A percentile compares a stretch with the other conserved stretches of the same genome.
Evolutionary conservation across 805 yeast species (phyloP).

Genomic region (Blastobotrys robertii): DNA sequence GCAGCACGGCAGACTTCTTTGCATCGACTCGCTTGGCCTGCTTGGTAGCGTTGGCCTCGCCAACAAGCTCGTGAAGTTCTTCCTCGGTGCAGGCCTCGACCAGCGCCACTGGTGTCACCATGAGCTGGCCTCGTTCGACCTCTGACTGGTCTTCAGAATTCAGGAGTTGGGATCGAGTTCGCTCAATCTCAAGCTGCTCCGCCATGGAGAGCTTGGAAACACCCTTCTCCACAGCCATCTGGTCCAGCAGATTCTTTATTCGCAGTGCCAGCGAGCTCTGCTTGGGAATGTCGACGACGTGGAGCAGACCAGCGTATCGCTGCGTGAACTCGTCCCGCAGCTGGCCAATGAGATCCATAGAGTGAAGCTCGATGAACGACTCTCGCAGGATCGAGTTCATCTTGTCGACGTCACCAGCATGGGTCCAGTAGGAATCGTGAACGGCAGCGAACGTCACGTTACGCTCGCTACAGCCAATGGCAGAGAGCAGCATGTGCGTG

Average conservation of each 20-base stretch:
- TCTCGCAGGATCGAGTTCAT: slow-evolving; percentile 68
- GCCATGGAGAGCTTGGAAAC: slow-evolving; percentile 51
- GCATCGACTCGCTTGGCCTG: slow-evolving; percentile 10
- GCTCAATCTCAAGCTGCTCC: slow-evolving; percentile 69
- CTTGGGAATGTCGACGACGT: slow-evolving; percentile 45
- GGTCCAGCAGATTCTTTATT: slow-evolving; percentile 40
- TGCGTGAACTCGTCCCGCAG: slow-evolving; percentile 70
- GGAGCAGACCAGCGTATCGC: slow-evolving; percentile 65
- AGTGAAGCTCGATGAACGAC: slow-evolving; percentile 70
- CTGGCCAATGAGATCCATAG: slow-evolving; percentile 57
- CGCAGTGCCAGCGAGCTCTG: slow-evolving; percentile 41
- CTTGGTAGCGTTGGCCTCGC: slow-evolving; percentile 19
- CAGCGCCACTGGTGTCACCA: slow-evolving; percentile 65
- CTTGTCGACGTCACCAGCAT: slow-evolving; percentile 68
- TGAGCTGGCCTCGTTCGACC: slow-evolving; percentile 33
- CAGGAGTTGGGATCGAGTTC: slow-evolving; percentile 46
- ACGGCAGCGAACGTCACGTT: slow-evolving; percentile 82
- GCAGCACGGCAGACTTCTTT: slow-evolving; percentile 3
- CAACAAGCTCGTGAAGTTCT: slow-evolving; percentile 27
- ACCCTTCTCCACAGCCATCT: slow-evolving; percentile 35
- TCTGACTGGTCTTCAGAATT: slow-evolving; percentile 39
- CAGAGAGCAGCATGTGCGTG: slow-evolving; percentile 89
- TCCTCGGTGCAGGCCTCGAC: slow-evolving; percentile 16
- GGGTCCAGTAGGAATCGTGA: slow-evolving; percentile 98
- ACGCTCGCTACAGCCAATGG: slow-evolving; percentile 57